Base-by-base conservation (phyloP, 2,329 filamentous ascomycete genomes). In the Paraphoma sp. region DNA sequence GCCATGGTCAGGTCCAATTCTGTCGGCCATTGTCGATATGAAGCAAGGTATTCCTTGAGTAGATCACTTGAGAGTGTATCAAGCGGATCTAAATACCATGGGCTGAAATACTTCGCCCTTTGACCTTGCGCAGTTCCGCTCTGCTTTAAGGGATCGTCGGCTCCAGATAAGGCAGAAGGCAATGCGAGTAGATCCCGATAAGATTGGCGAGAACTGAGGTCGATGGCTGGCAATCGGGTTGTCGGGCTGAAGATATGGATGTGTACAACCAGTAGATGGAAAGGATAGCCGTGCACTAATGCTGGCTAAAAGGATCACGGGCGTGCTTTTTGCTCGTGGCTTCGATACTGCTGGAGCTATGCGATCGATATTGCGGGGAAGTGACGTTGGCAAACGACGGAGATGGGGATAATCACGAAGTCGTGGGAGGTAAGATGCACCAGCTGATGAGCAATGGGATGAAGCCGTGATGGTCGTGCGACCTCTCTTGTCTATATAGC, bases 1-100 rank as follows among this genome's bases (percentile, higher is more conserved):
- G 14, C 64, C 63, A 7, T 70, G 71, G 48, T 80, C 76, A 6
- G 80, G 78, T 10, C 76, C 77, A 60, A 83, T 83, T 48, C 68
- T 75, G 68, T 83, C 80, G 48, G 72, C 58, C 64, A 65, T 67
- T 41, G 40, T 51, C 51, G 48, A 56, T 38, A 28, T 51, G 50
- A 54, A 47, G 51, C 46, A 45, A 54, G 55, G 46, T 58, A 53
- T 29, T 51, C 60, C 30, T 42, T 45, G 41, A 41, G 29, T 14
- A 42, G 23, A 41, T 46, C 44, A 31, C 44, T 23, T 43, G n/a
- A 5, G 11, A 12, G 12, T n/a, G 17, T 14, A 14, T 36, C 12
- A 38, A 31, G 14, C 16, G 23, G 10, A 11, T 16, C 33, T 48
- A 40, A 12, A 40, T 29, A 38, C 28, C n/a, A 2, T 48, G 28